Conservation (phyloP, 208 protist genomes). For the Plasmodiophora brassicae region DNA sequence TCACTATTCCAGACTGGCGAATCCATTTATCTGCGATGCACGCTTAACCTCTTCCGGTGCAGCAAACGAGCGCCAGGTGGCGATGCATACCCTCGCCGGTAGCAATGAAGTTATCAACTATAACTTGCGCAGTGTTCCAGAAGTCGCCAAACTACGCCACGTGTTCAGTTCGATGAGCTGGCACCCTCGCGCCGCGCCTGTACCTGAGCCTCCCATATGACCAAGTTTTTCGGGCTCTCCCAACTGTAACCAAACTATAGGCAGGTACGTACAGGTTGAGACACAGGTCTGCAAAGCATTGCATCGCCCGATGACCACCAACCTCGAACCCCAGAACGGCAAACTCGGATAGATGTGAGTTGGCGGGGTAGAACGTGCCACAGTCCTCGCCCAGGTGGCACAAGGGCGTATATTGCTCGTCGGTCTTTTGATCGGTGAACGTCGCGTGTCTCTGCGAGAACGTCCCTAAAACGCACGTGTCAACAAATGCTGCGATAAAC, state of each 20-base stretch:
- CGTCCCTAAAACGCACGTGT: background rate
- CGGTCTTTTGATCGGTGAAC: slow-evolving; percentile 24
- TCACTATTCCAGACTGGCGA: slow-evolving; percentile 25
- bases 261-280: background rate
- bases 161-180: no score
- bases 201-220: slow-evolving; percentile 33
- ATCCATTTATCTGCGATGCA: slow-evolving; percentile 53
- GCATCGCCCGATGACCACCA: slow-evolving; percentile 24
- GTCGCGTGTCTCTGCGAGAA: slow-evolving; percentile 31
- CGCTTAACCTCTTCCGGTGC: background rate
- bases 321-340: slow-evolving; percentile 92
- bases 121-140: slow-evolving; percentile 79
- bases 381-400: background rate
- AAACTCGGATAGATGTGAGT: slow-evolving; percentile 89
- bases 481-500: background rate
- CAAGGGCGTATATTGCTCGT: background rate
- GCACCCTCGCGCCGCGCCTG: background rate
- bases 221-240: background rate
- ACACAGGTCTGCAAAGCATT: background rate
- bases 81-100: background rate
- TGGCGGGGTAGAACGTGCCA: slow-evolving; percentile 58
- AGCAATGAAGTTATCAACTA: slow-evolving; percentile 22
- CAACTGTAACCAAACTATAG: slow-evolving; percentile 2
- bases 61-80: background rate
- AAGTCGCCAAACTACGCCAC: slow-evolving; percentile 90